Conservation (phyloP, 805 yeast genomes). For the Barnettozyma vustinii region DNA sequence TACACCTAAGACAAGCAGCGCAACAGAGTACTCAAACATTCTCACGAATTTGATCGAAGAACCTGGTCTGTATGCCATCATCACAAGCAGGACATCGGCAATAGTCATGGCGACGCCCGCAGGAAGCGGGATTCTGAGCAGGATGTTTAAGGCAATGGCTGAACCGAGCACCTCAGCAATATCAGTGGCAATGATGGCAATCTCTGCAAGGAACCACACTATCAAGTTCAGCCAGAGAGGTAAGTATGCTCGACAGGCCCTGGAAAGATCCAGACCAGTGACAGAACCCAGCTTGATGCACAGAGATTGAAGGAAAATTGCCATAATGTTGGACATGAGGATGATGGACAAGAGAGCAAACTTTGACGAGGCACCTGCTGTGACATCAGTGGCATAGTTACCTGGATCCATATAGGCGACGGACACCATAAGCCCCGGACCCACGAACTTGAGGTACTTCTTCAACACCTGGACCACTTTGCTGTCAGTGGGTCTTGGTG, state of each 20-base stretch:
- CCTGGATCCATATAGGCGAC: conserved; percentile 96
- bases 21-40: conserved; percentile 29
- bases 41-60: conserved; percentile 71
- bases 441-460: conserved; percentile 66
- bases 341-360: conserved; percentile 70
- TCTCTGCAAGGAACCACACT: conserved; percentile 74
- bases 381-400: conserved; percentile 83
- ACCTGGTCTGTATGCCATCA: conserved; percentile 73
- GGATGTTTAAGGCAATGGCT: conserved; percentile 76
- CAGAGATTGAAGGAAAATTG: conserved; percentile 74
- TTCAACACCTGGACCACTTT: conserved; percentile 25
- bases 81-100: conserved; percentile 72
- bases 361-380: conserved; percentile 78
- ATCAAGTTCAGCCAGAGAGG: conserved; percentile 60
- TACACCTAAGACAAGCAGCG: neutral
- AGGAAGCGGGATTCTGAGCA: conserved; percentile 68
- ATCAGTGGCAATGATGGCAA: conserved; percentile 89
- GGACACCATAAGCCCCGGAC: conserved; percentile 84
- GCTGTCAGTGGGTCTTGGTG: conserved; percentile 9
- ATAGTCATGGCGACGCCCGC: conserved; percentile 77
- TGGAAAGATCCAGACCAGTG: conserved; percentile 84
- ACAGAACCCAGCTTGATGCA: conserved; percentile 86
- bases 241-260: conserved; percentile 69
- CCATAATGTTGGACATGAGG: conserved; percentile 74
- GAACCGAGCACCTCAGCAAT: conserved; percentile 94